Conservation (phyloP, 495 filamentous ascomycete genomes). For the Rhizodiscina lignyota region DNA sequence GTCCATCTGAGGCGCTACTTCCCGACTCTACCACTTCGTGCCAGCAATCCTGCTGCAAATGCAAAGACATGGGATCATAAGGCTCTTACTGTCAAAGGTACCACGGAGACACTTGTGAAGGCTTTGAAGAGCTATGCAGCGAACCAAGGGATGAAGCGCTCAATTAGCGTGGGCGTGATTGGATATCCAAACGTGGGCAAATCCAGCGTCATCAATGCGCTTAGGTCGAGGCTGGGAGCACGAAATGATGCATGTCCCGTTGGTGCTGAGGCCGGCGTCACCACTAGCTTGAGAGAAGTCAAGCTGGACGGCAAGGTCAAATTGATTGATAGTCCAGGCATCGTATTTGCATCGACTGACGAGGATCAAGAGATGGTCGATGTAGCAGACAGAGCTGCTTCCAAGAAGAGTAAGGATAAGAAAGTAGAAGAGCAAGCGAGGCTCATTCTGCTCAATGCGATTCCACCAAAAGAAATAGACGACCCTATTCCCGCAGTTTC, state of each 20-base stretch:
- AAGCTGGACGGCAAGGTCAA: constrained; percentile 94
- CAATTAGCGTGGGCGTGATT: constrained; percentile 83
- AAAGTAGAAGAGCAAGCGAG: constrained; percentile 54
- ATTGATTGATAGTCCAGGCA: constrained; percentile 87
- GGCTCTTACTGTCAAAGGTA: constrained; percentile 71
- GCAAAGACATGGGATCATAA: constrained; percentile 87
- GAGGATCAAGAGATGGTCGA: too few species aligned
- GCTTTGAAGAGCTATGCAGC: constrained; percentile 85
- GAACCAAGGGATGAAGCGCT: constrained; percentile 67
- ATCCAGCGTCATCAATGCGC: constrained; percentile 89
- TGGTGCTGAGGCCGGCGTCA: constrained; percentile 87
- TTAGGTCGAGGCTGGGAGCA: constrained; percentile 64
- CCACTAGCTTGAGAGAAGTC: constrained; percentile 71
- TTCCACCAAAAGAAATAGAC: constrained; percentile 84
- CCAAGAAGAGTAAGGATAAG: constrained; percentile 31
- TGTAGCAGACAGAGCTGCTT: too few species aligned
- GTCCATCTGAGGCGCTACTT: constrained; percentile 75
- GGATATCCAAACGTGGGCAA: constrained; percentile 97
- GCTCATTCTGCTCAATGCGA: constrained; percentile 73
- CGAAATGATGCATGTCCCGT: constrained; percentile 58
- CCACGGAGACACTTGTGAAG: constrained; percentile 72
- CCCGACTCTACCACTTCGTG: constrained; percentile 82
- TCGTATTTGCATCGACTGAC: constrained; percentile 54
- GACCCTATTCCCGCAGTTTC: constrained; percentile 78
- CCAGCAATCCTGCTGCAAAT: constrained; percentile 66